Conservation (phyloP, 768 basidiomycete genomes). For the Suillus placidus region DNA sequence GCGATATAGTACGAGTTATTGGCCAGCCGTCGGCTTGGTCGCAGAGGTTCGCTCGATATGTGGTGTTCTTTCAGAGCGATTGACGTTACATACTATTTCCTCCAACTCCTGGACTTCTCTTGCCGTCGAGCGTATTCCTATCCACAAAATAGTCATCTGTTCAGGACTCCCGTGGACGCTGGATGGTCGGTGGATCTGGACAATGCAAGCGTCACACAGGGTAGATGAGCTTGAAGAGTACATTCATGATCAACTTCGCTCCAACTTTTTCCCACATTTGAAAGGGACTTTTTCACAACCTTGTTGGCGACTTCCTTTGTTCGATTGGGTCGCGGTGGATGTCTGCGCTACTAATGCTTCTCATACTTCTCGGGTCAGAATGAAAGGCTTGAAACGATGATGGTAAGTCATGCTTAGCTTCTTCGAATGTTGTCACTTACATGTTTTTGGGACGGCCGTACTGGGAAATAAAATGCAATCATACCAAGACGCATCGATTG, state of each 20-base stretch:
- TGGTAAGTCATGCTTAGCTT: neutral
- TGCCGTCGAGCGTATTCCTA: neutral
- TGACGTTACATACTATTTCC: neutral
- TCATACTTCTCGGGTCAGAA: neutral
- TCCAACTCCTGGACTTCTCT: neutral
- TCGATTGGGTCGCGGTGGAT: neutral
- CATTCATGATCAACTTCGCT: neutral
- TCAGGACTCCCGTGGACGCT: neutral
- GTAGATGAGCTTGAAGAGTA: neutral
- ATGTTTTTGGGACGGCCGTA: neutral
- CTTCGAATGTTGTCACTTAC: neutral
- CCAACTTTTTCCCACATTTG: neutral
- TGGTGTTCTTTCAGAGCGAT: neutral
- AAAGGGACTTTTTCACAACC: neutral
- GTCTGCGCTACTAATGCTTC: neutral
- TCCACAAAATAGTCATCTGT: neutral
- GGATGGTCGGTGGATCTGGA: neutral
- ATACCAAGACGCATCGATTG: neutral
- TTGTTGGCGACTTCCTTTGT: neutral
- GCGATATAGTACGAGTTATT: neutral
- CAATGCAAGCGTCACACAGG: neutral
- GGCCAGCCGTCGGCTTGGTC: neutral
- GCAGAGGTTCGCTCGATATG: neutral
- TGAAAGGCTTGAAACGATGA: neutral
- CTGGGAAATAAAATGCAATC: neutral